phyloP scores from a whole-genome alignment of 306 rosid species.

The Trifolium dubium region DNA sequence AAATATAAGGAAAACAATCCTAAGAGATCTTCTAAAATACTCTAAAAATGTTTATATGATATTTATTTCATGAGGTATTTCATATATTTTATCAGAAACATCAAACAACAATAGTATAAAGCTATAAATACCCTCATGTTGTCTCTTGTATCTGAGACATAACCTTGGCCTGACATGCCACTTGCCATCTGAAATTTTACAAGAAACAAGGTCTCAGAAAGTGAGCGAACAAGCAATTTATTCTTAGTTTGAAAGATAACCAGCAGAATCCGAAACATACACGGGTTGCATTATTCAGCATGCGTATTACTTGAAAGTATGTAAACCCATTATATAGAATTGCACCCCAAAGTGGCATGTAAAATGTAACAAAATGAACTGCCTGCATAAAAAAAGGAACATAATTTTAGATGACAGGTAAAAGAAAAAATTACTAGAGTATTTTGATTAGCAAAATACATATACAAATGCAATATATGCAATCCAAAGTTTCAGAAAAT shows the following conservation, averaged over 20 bases:
- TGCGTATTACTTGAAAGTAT: slow-evolving; percentile 92
- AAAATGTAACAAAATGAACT: slow-evolving; percentile 88
- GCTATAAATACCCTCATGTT: slow-evolving; percentile 77
- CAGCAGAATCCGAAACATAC: slow-evolving; percentile 57
- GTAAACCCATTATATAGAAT: slow-evolving; percentile 94
- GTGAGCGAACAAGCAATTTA: slow-evolving; percentile 24
- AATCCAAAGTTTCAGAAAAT: slow-evolving; percentile 26
- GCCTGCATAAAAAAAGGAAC: slow-evolving; percentile 61
- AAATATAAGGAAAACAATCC: not conserved
- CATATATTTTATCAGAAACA: slow-evolving; percentile 14
- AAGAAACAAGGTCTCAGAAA: slow-evolving; percentile 43
- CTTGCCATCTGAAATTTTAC: slow-evolving; percentile 89
- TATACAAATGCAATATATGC: slow-evolving; percentile 22
- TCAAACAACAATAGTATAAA: slow-evolving; percentile 10
- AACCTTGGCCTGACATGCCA: slow-evolving; percentile 78
- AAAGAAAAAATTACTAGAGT: slow-evolving; percentile 36
- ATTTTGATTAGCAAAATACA: slow-evolving; percentile 29
- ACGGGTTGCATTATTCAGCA: slow-evolving; percentile 97
- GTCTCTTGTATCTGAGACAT: slow-evolving; percentile 76
- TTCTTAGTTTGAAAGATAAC: slow-evolving; percentile 22
- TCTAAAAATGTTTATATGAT: slow-evolving; percentile 5
- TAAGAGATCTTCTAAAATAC: slow-evolving; percentile 3
- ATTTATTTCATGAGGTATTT: not conserved
- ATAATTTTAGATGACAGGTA: slow-evolving; percentile 1
- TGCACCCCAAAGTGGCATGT: slow-evolving; percentile 97